Base-by-base conservation (phyloP, 2,329 filamentous ascomycete genomes). In the Aspergillus ochraceus region DNA sequence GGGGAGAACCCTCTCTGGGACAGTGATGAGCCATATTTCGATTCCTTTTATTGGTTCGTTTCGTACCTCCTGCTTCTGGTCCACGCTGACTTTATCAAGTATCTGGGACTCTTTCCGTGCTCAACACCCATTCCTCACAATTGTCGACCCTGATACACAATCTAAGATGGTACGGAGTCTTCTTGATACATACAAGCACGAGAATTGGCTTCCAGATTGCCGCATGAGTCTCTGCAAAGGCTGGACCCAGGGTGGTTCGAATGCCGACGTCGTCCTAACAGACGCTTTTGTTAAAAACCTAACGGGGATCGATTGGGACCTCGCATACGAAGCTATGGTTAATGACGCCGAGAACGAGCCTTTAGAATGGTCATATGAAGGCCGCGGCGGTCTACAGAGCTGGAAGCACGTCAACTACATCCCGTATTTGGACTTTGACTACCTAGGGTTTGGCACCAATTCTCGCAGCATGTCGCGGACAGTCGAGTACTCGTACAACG, bases 401-500 rank as follows among this genome's bases (percentile, higher is more conserved):
- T 92, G 90, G 90, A 91, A 91, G 68, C 71, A 71, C 0, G 79
- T 90, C 1, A 83, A 87, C 5, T 92, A 91, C 68, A 88, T 92
- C 29, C 89, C 90, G 0, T 84, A 85, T 0, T 83, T 88, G 55
- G 88, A 91, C 62, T 88, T 88, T 54, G 89, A 92, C 71, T 79
- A 81, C 2, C 75, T 82, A 32, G 88, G 88, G 1, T 86, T 88
- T 36, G 89, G 89, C 0, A 87, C 87, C 0, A 84, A 90, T 76
- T 91, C 89, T 0, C 81, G 90, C 9, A 88, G 84, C 61, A 84
- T 92, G 49, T 90, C 87, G 1, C 83, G 90, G 11, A 92, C 89
- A 0, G 80, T 92, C 1, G 90, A 92, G 70, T 92, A 92, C 70
- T 84, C 87, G 4, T 92, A 92, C 73, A 87, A 92, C 66, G 89